Evolutionary conservation across 345 rosid species (phyloP), one percentile per base, ranked within the genome.

Genomic region (Cardiospermum halicacabum): DNA sequence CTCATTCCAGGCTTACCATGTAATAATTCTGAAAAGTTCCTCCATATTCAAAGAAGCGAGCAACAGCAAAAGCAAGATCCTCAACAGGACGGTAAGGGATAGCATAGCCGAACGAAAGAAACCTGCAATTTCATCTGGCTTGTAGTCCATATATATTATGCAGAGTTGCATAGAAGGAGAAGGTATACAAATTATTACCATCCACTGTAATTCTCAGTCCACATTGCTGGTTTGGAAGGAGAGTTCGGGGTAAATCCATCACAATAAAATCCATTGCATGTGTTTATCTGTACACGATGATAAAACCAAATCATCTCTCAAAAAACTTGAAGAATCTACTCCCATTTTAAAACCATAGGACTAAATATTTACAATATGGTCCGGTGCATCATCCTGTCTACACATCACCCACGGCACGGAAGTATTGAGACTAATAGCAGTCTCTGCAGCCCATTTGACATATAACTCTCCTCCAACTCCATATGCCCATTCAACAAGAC

Each of bases 351-450:
- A 31, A 30, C 18, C 55, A 47, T 39, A 4, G 13, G 32, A 30
- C 8, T 5, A 3, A 56, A 53, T 15, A 40, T 73, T 65, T 72
- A 85, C 91, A 47, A 83, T 64, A 25, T 88, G 88, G 76, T 81
- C 86, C 11, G 91, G 88, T 8, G 91, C 91, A 62, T 85, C 88
- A 22, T 5, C 55, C 54, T 85, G 88, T 42, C 5, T 50, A 51
- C 91, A 85, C 88, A 85, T 85, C 69, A 83, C 86, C 88, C 91
- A 85, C 2, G 91, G 91, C 7, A 83, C 86, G n/a, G 79, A 65
- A 34, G 84, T 79, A 24, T 83, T 85, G 56, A 83, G 76, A 79
- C 62, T 69, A 69, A 85, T 64, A 48, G 91, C 88, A 66, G 88
- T 76, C 55, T 81, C 79, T 11, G 91, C 89, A n/a, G 84, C 89